Percentiles rank a stretch among this genome's conserved stretches.
These are phyloP conservation scores for Lactifluus piperatus DNA, from an alignment of 768 basidiomycete genomes.

Conservation along the genomic window DNA sequence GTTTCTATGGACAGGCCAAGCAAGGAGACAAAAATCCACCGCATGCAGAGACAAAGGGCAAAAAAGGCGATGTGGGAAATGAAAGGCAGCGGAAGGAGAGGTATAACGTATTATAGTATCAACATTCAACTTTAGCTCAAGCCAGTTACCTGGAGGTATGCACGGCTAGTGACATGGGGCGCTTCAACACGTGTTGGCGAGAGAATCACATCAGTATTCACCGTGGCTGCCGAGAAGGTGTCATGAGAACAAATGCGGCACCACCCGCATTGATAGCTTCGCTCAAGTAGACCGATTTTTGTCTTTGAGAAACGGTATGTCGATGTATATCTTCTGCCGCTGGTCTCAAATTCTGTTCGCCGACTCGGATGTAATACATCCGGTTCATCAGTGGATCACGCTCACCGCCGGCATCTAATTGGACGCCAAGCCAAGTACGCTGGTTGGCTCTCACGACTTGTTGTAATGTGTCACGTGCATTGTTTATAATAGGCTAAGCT, in stretches of 20 bases:
- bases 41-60: not conserved
- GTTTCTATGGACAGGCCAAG: not conserved
- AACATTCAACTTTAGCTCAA: not conserved
- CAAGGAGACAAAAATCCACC: not conserved
- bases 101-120: constrained; percentile 3
- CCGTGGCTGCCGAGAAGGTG: not conserved
- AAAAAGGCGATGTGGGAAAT: not conserved
- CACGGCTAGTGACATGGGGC: not conserved
- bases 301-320: too few relatives aligned
- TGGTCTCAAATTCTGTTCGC: too few relatives aligned
- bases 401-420: too few relatives aligned
- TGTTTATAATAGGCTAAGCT: too few relatives aligned
- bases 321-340: not conserved
- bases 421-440: too few relatives aligned
- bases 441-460: too few relatives aligned
- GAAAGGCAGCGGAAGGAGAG: not conserved
- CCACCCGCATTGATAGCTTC: not conserved
- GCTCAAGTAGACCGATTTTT: too few relatives aligned
- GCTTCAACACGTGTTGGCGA: constrained; percentile 10
- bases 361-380: too few relatives aligned
- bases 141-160: not conserved
- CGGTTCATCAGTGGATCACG: too few relatives aligned
- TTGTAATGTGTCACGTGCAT: too few relatives aligned
- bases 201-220: not conserved
- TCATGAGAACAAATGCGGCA: not conserved